phyloP scores from a whole-genome alignment of 73 alveolate genomes.

The Blepharisma stoltei region DNA sequence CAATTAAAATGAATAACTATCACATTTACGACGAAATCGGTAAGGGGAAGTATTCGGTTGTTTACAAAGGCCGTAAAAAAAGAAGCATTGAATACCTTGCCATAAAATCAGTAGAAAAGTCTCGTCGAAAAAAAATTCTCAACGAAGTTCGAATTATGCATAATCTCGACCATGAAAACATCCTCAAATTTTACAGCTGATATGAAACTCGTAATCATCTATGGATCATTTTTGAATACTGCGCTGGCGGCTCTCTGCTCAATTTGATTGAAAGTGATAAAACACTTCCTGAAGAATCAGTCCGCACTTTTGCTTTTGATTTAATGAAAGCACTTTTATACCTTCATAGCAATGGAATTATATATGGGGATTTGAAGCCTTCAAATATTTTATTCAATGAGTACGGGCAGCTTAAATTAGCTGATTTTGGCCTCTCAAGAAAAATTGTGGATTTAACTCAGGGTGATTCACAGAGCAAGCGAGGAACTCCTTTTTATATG shows the following conservation, averaged over 20 bases:
- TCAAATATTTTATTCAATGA: slow-evolving; percentile 94
- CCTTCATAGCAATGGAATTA: slow-evolving; percentile 90
- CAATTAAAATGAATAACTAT: slow-evolving; percentile 75
- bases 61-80: slow-evolving; percentile 95
- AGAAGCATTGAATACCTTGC: slow-evolving; percentile 91
- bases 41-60: slow-evolving; percentile 83
- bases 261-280: slow-evolving; percentile 76
- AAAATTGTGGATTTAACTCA: slow-evolving; percentile 61
- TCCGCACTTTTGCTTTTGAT: slow-evolving; percentile 52
- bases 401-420: slow-evolving; percentile 86
- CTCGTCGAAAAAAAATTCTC: slow-evolving; percentile 77
- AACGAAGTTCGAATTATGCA: slow-evolving; percentile 48
- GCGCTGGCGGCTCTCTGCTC: slow-evolving; percentile 91
- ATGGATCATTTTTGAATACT: slow-evolving; percentile 91
- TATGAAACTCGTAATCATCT: slow-evolving; percentile 92
- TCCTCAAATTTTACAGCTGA: slow-evolving; percentile 79
- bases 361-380: slow-evolving; percentile 96
- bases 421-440: slow-evolving; percentile 92
- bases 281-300: slow-evolving; percentile 64
- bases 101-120: slow-evolving; percentile 86
- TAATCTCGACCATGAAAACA: slow-evolving; percentile 52
- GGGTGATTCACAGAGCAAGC: slow-evolving; percentile 44
- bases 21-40: slow-evolving; percentile 89
- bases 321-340: slow-evolving; percentile 47
- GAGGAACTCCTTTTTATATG: slow-evolving; percentile 89